These are phyloP conservation scores for Candida palmyrensis DNA, from an alignment of 805 yeast genomes.

Conservation along the genomic window DNA sequence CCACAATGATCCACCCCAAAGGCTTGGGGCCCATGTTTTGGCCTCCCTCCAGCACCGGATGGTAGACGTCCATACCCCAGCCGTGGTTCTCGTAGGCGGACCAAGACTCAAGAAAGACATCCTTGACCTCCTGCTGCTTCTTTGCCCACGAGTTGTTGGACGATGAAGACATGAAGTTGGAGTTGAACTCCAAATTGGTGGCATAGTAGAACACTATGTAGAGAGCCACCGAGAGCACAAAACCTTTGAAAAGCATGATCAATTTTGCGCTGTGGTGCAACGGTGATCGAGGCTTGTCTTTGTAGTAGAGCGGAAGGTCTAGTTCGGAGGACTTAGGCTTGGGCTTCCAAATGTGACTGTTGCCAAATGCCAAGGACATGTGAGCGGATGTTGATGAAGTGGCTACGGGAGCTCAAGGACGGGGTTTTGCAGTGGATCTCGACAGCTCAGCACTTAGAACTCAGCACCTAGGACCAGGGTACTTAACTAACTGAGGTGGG, in stretches of 20 bases:
- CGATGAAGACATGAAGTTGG: conserved; percentile 10
- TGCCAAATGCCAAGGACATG: conserved; percentile 4
- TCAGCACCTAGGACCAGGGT: no score
- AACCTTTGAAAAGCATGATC: conserved; percentile 39
- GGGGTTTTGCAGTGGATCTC: no score
- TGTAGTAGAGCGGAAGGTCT: conserved; percentile 28
- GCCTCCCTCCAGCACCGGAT: conserved; percentile 59
- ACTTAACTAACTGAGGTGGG: no score
- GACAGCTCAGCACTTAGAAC: no score
- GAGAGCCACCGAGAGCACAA: conserved; percentile 34
- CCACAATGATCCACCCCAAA: conserved; percentile 91
- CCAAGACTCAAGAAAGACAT: conserved; percentile 77
- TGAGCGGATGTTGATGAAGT: background rate
- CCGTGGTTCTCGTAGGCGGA: conserved; percentile 66
- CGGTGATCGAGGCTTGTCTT: conserved; percentile 23
- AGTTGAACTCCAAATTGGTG: conserved; percentile 4
- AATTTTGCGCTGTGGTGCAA: conserved; percentile 7
- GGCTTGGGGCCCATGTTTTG: conserved; percentile 77
- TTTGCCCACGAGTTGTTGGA: conserved; percentile 46
- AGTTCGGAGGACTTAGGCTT: conserved; percentile 15
- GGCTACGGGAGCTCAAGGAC: no score
- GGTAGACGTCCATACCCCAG: conserved; percentile 80
- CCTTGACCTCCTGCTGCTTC: conserved; percentile 53
- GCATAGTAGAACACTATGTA: conserved; percentile 32
- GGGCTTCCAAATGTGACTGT: conserved; percentile 11